These are phyloP conservation scores for Trametes elegans DNA, from an alignment of 768 basidiomycete genomes.

Conservation along the genomic window DNA sequence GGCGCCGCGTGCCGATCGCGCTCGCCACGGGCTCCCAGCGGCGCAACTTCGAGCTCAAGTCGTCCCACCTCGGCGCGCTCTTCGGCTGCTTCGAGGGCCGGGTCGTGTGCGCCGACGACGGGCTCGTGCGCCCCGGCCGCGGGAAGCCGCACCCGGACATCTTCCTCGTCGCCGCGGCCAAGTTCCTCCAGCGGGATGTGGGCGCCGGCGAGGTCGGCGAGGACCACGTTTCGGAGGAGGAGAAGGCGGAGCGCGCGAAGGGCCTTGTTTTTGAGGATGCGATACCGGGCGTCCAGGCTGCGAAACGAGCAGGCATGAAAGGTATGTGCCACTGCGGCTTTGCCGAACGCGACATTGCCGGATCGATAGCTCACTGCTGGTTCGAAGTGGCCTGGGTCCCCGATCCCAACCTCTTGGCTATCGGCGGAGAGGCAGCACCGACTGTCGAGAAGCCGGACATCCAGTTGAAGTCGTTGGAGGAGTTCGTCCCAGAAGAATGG, in stretches of 20 bases:
- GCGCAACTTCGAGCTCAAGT: slow-evolving; percentile 67
- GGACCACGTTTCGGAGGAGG: slow-evolving; percentile 30
- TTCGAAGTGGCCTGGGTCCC: slow-evolving; percentile 80
- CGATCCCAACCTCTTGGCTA: slow-evolving; percentile 57
- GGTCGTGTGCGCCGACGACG: slow-evolving; percentile 74
- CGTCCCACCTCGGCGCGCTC: slow-evolving; percentile 60
- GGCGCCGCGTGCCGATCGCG: slow-evolving; percentile 70
- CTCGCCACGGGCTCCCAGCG: slow-evolving; percentile 76
- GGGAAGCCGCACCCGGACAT: slow-evolving; percentile 86
- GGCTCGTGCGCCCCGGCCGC: slow-evolving; percentile 38
- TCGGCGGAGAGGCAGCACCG: slow-evolving; percentile 42
- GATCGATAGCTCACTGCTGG: neutral
- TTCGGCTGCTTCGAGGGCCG: slow-evolving; percentile 66
- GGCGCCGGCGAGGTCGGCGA: slow-evolving; percentile 42
- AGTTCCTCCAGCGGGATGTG: slow-evolving; percentile 53
- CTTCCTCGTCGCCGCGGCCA: slow-evolving; percentile 70
- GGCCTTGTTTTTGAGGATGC: slow-evolving; percentile 87
- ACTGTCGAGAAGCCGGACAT: slow-evolving; percentile 57
- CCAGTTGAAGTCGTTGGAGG: slow-evolving; percentile 58
- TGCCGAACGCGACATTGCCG: neutral
- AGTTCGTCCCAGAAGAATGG: slow-evolving; percentile 82
- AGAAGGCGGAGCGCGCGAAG: slow-evolving; percentile 48
- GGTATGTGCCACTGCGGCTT: slow-evolving; percentile 52
- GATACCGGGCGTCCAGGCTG: slow-evolving; percentile 73
- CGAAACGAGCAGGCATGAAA: slow-evolving; percentile 82